Percentiles rank a stretch among this genome's conserved stretches.
Conservation (phyloP, 495 filamentous ascomycete genomes). For the Xylaria acuta region DNA sequence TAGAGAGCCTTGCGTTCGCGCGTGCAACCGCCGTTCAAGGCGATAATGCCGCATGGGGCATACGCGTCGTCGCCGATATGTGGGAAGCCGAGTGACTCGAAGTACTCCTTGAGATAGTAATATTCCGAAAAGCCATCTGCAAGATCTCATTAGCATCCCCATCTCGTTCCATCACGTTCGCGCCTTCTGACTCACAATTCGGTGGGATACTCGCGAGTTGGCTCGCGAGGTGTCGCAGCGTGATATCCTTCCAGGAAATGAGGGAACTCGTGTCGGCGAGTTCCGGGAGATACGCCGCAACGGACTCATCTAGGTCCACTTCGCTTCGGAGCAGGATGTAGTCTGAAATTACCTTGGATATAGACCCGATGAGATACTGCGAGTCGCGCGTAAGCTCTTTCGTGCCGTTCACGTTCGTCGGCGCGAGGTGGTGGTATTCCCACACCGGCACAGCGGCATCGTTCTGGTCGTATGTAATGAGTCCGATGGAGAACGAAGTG, state of each 20-base stretch:
- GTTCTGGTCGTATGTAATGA: constrained; percentile 19
- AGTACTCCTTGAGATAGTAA: constrained; percentile 31
- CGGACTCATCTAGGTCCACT: constrained; percentile 37
- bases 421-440: constrained; percentile 42
- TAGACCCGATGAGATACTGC: constrained; percentile 42
- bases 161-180: no score
- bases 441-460: constrained; percentile 29
- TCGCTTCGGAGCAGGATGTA: constrained; percentile 35
- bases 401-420: constrained; percentile 37
- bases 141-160: not conserved
- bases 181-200: constrained; percentile 36
- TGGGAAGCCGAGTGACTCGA: constrained; percentile 40
- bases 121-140: constrained; percentile 40
- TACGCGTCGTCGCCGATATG: constrained; percentile 29
- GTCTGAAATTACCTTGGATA: constrained; percentile 41
- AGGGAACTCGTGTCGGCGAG: constrained; percentile 36
- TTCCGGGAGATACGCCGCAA: constrained; percentile 56
- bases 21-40: constrained; percentile 27
- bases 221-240: constrained; percentile 50
- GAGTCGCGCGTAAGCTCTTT: constrained; percentile 32
- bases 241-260: constrained; percentile 57
- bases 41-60: constrained; percentile 33
- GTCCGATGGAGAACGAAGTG: constrained; percentile 26
- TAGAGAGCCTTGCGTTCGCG: constrained; percentile 20
- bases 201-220: constrained; percentile 54